Conservation (phyloP, 345 rosid species). For the Crucihimalaya himalaica region DNA sequence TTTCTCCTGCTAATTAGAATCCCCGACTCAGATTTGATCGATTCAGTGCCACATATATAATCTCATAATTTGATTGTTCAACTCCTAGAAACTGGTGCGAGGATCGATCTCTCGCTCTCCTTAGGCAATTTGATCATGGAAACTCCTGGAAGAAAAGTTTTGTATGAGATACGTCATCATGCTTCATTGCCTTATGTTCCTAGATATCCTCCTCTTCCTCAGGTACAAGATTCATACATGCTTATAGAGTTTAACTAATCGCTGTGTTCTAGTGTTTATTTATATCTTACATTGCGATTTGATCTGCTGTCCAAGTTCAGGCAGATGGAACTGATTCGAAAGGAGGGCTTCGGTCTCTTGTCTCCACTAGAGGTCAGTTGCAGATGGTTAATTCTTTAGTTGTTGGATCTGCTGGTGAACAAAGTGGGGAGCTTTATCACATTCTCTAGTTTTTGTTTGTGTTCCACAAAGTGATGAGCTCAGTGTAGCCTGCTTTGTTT, state of each 20-base stretch:
- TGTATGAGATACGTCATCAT: conserved; percentile 72
- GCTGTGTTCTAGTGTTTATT: neutral
- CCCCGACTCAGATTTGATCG: conserved; percentile 5
- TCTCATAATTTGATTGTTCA: neutral
- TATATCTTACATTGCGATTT: conserved; percentile 8
- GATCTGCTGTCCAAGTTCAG: conserved; percentile 43
- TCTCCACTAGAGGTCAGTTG: conserved; percentile 54
- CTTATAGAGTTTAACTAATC: neutral
- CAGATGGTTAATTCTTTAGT: conserved; percentile 5
- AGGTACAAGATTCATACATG: conserved; percentile 46
- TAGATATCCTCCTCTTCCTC: conserved; percentile 74
- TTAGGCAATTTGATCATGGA: conserved; percentile 42
- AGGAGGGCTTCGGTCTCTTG: conserved; percentile 57
- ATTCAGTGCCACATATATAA: conserved; percentile 3
- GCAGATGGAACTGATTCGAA: conserved; percentile 41
- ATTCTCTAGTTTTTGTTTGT: conserved; percentile 4
- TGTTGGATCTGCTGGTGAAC: conserved; percentile 17
- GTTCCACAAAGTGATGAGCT: neutral
- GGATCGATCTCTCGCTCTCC: neutral
- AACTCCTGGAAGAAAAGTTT: conserved; percentile 42
- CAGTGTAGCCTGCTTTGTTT: neutral
- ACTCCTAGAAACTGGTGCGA: neutral
- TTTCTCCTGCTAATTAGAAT: neutral
- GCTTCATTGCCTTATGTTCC: conserved; percentile 62
- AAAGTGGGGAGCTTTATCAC: neutral